These are phyloP conservation scores for Podila verticillata DNA, from an alignment of 192 early-diverging fungal genomes.

Conservation along the genomic window DNA sequence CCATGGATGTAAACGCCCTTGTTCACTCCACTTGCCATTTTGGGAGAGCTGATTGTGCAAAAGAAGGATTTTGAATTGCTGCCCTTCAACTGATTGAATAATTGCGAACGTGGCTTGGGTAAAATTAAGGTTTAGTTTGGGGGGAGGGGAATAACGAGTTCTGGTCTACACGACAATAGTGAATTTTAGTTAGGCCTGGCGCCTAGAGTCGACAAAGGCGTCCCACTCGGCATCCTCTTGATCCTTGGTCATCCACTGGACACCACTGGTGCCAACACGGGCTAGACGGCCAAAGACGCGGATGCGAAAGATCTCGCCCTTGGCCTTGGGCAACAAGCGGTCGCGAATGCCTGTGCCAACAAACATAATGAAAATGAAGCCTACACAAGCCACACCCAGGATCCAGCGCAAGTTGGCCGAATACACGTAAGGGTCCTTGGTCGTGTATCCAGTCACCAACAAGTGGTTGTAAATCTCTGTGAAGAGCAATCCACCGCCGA, in stretches of 20 bases:
- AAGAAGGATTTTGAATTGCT: neutral
- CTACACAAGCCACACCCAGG: slow-evolving; percentile 63
- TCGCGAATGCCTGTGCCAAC: slow-evolving; percentile 69
- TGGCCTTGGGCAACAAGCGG: slow-evolving; percentile 67
- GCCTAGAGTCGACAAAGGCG: slow-evolving; percentile 26
- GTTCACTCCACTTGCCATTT: neutral
- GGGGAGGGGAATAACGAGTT: no score
- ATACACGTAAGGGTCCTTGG: slow-evolving; percentile 60
- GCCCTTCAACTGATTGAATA: slow-evolving; percentile 1
- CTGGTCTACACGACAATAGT: no score
- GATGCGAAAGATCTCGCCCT: slow-evolving; percentile 66
- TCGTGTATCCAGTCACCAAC: slow-evolving; percentile 47
- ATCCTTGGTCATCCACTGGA: slow-evolving; percentile 48
- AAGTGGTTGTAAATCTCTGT: slow-evolving; percentile 62
- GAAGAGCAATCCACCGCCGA: slow-evolving; percentile 74
- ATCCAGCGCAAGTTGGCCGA: slow-evolving; percentile 77
- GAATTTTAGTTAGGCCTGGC: no score
- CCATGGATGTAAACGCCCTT: neutral
- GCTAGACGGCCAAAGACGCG: slow-evolving; percentile 61
- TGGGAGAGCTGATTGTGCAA: neutral
- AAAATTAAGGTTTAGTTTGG: neutral
- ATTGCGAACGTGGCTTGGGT: neutral
- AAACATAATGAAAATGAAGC: slow-evolving; percentile 63
- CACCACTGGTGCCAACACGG: slow-evolving; percentile 30
- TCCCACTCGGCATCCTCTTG: slow-evolving; percentile 62